These are phyloP conservation scores for Taphrina deformans DNA, from an alignment of 1,139 yeast genomes.

Conservation along the genomic window DNA sequence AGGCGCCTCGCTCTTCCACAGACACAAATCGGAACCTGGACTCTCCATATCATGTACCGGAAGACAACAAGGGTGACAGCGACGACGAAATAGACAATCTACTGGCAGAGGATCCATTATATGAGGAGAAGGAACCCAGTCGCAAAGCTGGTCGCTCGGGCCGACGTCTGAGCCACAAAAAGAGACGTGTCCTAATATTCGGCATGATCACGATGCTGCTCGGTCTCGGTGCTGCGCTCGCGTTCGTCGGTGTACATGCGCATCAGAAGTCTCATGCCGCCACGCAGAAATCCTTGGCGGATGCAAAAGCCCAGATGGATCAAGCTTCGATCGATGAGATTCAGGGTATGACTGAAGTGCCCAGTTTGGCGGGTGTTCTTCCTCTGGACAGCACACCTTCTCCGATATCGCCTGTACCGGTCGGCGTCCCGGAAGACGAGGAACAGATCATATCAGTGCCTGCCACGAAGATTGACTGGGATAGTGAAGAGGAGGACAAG, in stretches of 20 bases:
- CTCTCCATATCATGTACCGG: slow-evolving; percentile 9
- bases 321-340: background rate
- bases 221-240: background rate
- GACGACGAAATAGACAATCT: slow-evolving; percentile 17
- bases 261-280: background rate
- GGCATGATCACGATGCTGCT: slow-evolving; percentile 1
- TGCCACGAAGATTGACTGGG: slow-evolving; percentile 5
- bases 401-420: background rate
- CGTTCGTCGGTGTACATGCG: background rate
- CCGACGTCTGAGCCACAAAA: background rate
- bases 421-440: background rate
- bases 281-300: background rate
- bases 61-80: slow-evolving; percentile 4
- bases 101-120: slow-evolving; percentile 12
- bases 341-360: slow-evolving; percentile 25
- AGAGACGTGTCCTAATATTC: background rate
- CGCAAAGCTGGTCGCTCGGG: background rate
- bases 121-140: slow-evolving; percentile 3
- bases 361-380: slow-evolving; percentile 21
- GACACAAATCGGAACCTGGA: background rate
- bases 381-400: background rate
- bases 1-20: slow-evolving; percentile 1
- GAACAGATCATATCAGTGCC: slow-evolving; percentile 19
- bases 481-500: slow-evolving; percentile 11
- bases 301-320: background rate